phyloP scores from a whole-genome alignment of 148 eudicot species.

The Hydrangea macrophylla region DNA sequence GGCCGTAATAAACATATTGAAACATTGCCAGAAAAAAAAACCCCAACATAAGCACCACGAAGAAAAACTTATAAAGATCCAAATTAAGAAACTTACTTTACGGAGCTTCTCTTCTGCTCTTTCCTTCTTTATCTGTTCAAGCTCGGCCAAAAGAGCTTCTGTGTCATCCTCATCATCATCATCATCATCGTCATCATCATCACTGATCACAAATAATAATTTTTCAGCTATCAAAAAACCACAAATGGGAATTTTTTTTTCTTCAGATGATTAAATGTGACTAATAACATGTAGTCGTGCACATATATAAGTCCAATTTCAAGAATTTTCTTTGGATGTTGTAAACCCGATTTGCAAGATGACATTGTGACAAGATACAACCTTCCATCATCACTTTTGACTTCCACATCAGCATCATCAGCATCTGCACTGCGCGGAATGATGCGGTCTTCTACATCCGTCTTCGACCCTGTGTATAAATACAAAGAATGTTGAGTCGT shows the following conservation, averaged over 20 bases:
- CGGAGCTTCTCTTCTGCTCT: constrained; percentile 87
- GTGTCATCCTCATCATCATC: constrained; percentile 95
- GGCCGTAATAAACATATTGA: neutral
- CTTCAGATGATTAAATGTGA: too few relatives aligned
- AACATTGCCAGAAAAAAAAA: neutral
- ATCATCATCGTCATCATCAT: constrained; percentile 56
- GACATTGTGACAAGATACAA: constrained; percentile 13
- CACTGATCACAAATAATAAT: constrained; percentile 29
- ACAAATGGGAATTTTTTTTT: too few relatives aligned
- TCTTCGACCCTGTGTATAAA: constrained; percentile 56
- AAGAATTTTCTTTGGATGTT: too few relatives aligned
- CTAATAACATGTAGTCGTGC: too few relatives aligned
- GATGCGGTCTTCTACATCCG: constrained; percentile 74
- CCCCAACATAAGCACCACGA: too few relatives aligned
- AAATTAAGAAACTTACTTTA: constrained; percentile 40
- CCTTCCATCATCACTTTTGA: constrained; percentile 82
- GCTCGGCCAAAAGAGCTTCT: constrained; percentile 91
- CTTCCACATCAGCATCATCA: constrained; percentile 86
- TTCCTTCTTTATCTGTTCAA: constrained; percentile 86
- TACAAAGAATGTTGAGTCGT: neutral
- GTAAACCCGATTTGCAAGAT: too few relatives aligned
- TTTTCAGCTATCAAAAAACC: constrained; percentile 2
- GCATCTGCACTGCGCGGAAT: constrained; percentile 74
- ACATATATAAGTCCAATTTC: too few relatives aligned
- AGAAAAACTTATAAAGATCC: neutral